These are phyloP conservation scores for Microglena sp. DNA, from an alignment of 139 green algal genomes.

Conservation along the genomic window DNA sequence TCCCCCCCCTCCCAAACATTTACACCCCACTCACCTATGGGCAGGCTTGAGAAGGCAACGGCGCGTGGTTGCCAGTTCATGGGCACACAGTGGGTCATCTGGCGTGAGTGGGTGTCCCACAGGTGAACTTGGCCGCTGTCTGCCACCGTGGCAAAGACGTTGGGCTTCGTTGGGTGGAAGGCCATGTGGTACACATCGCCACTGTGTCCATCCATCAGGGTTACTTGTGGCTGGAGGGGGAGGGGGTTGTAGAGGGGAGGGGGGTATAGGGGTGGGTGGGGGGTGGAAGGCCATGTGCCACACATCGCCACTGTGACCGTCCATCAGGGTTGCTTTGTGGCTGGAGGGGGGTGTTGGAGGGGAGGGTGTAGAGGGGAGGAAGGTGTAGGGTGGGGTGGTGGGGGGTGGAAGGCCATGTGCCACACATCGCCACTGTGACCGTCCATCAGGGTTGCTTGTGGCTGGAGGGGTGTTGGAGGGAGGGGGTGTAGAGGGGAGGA, in stretches of 20 bases:
- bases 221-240: no score
- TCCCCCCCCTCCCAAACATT: no score
- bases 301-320: conserved; percentile 47
- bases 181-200: conserved; percentile 43
- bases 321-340: conserved; percentile 40
- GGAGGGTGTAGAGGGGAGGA: no score
- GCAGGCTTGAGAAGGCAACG: conserved; percentile 26
- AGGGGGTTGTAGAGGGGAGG: no score
- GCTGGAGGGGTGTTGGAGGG: no score
- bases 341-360: no score
- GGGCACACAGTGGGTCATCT: conserved; percentile 28
- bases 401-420: conserved; percentile 42
- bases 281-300: conserved; percentile 42
- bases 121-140: conserved; percentile 41
- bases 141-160: conserved; percentile 38
- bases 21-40: no score
- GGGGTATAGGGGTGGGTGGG: no score
- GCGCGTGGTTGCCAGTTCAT: conserved; percentile 35
- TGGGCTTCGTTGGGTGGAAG: conserved; percentile 36
- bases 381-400: no score
- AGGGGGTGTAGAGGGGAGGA: no score
- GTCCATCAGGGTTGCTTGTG: conserved; percentile 47
- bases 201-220: conserved; percentile 49
- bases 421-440: conserved; percentile 53
- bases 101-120: conserved; percentile 27